Base-by-base conservation (phyloP, 2,329 filamentous ascomycete species). In the Phyllosticta citriasiana region DNA sequence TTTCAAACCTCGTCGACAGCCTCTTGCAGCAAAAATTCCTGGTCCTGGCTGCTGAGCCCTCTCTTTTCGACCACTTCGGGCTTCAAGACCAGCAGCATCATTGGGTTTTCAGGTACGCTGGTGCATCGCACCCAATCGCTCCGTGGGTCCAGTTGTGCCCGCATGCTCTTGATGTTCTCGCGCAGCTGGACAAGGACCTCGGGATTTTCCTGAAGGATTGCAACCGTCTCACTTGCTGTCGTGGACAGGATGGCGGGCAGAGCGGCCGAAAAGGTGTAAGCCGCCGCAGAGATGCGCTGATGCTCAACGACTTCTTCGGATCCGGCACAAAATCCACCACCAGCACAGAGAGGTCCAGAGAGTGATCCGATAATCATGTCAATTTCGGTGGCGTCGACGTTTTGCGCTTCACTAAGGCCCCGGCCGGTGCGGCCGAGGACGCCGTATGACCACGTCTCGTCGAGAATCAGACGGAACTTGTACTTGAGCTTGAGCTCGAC, bases 351-450 rank as follows among this genome's bases (percentile, higher is more conserved):
- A 16, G 92, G 88, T 2, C 94, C 93, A 12, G 93, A 87, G 54
- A 99, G 84, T 40, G 91, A 96, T 53, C 95, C 94, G 58, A 97
- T 84, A 66, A 99, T 93, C 91, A 99, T 97, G 77, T 99, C 94
- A 57, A 99, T 87, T 71, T 96, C 89, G 9, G 88, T 85, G 0
- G 93, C 86, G 72, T 97, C 94, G 19, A 99, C 93, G 68, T 97
- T 96, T 71, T 97, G 94, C 5, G 93, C 90, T 78, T 99, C 95
- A 0, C 94, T 97, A 50, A 97, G 81, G 63, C 94, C 94, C 58
- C 91, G 87, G 22, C 94, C 95, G 26, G 91, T 96, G 64, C 91
- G 84, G 55, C 94, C 94, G 4, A 99, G 83, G 19, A 97, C 89
- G 63, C 93, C 95, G 72, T 97, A 99, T 0, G 92, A 97, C 88